Evolutionary conservation across 208 protist genomes (phyloP).

Genomic region (Crithidia expoeki): DNA sequence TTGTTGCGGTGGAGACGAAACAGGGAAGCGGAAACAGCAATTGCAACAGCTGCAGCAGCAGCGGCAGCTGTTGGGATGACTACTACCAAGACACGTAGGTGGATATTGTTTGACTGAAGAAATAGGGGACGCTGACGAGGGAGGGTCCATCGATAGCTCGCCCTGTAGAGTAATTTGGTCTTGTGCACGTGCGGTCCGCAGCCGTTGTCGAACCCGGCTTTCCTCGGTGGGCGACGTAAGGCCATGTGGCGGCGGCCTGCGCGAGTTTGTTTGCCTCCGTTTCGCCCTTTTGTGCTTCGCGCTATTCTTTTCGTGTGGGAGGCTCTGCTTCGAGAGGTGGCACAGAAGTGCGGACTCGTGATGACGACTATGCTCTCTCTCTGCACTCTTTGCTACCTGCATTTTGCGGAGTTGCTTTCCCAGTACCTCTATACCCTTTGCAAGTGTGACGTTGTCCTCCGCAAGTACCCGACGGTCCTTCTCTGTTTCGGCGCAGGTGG

Average conservation of each 20-base stretch:
- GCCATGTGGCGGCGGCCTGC: neutral
- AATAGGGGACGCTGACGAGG: neutral
- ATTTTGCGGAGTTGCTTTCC: slow-evolving; percentile 27
- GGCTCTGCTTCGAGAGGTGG: neutral
- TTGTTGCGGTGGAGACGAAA: neutral
- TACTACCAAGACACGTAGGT: neutral
- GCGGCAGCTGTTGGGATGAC: neutral
- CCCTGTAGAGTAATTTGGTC: neutral
- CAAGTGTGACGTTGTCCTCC: slow-evolving; percentile 42
- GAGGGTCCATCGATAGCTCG: neutral
- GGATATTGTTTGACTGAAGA: neutral
- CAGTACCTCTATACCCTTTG: slow-evolving; percentile 36
- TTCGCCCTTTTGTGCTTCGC: too few relatives aligned
- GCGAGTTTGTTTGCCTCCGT: neutral
- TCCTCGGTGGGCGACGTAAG: neutral
- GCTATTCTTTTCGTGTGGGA: neutral
- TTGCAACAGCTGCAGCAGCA: too few relatives aligned
- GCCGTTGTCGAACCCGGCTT: slow-evolving; percentile 9
- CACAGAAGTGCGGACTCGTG: neutral
- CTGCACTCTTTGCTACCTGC: neutral
- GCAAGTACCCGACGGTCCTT: slow-evolving; percentile 31
- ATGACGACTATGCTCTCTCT: neutral
- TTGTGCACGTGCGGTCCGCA: slow-evolving; percentile 12
- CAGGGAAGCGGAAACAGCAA: too few relatives aligned
- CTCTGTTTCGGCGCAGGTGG: slow-evolving; percentile 21